Percentiles rank a stretch among this genome's conserved stretches.
These are phyloP conservation scores for Plenodomus tracheiphilus DNA, from an alignment of 2,329 filamentous ascomycete species.

Conservation along the genomic window DNA sequence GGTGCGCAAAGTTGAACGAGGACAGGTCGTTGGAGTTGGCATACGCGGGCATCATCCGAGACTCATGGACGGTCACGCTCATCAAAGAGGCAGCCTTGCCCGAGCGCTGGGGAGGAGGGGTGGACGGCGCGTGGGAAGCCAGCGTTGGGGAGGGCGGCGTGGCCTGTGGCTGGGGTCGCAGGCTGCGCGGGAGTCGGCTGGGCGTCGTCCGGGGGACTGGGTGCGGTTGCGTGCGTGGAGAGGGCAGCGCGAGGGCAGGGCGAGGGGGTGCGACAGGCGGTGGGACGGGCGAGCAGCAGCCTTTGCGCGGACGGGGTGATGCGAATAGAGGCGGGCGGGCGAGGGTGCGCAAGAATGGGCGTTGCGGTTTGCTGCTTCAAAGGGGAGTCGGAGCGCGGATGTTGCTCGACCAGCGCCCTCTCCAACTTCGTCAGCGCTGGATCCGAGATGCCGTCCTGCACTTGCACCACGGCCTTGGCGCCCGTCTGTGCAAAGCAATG, in stretches of 20 bases:
- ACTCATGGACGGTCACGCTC: constrained; percentile 40
- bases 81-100: constrained; percentile 34
- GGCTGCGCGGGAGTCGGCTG: constrained; percentile 11
- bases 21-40: constrained; percentile 48
- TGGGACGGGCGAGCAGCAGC: neutral
- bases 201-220: constrained; percentile 11
- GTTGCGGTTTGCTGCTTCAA: neutral
- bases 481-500: neutral
- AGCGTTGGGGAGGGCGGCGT: constrained; percentile 19
- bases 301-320: neutral
- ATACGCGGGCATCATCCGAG: constrained; percentile 55
- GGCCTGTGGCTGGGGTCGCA: constrained; percentile 10
- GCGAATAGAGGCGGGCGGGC: neutral
- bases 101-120: constrained; percentile 30
- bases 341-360: neutral
- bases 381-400: neutral
- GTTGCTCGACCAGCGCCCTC: neutral
- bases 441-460: neutral
- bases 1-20: constrained; percentile 23
- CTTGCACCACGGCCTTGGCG: neutral
- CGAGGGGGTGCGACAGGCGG: constrained; percentile 4
- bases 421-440: neutral
- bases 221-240: constrained; percentile 11
- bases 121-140: constrained; percentile 31
- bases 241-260: constrained; percentile 5